Percentiles rank a stretch among this genome's conserved stretches.
Evolutionary conservation across 2,329 filamentous ascomycete species (phyloP).

Genomic region (Trichoderma arundinaceum): DNA sequence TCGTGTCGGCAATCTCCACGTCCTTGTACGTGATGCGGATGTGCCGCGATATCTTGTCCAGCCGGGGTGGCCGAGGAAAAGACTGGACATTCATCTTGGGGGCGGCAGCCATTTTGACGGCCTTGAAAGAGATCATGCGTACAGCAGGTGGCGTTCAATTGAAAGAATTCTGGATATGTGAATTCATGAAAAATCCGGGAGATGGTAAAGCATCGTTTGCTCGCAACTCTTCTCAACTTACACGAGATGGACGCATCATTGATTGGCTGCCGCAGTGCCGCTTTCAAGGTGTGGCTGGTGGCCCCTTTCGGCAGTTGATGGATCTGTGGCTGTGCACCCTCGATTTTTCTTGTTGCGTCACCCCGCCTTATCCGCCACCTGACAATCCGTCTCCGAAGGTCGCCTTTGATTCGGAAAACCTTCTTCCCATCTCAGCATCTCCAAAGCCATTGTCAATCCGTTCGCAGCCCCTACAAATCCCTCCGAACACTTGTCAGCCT

Average conservation of each 20-base stretch:
- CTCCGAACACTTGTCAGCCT: not conserved
- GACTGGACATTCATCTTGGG: conserved; percentile 59
- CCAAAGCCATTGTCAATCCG: not conserved
- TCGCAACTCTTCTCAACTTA: conserved; percentile 20
- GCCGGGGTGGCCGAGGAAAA: conserved; percentile 63
- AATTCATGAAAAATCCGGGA: no score
- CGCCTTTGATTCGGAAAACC: not conserved
- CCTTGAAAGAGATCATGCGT: not conserved
- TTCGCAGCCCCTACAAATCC: not conserved
- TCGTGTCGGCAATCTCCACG: conserved; percentile 62
- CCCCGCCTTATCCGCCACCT: conserved; percentile 31
- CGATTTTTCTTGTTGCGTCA: conserved; percentile 30
- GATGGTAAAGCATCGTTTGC: no score
- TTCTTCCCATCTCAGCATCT: not conserved
- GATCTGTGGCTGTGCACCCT: conserved; percentile 26
- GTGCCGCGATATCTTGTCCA: conserved; percentile 60
- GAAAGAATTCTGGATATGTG: not conserved
- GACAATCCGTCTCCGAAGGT: conserved; percentile 3
- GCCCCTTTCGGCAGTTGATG: not conserved
- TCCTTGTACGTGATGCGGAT: conserved; percentile 62
- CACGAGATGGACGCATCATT: not conserved
- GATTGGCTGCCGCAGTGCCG: not conserved
- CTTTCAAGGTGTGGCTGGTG: conserved; percentile 22
- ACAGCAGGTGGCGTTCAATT: not conserved
- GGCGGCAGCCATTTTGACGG: conserved; percentile 43